Evolutionary conservation across 108 stramenopile genomes (phyloP), one percentile per base, ranked within the genome.

Genomic region (Parietichytrium sp.): DNA sequence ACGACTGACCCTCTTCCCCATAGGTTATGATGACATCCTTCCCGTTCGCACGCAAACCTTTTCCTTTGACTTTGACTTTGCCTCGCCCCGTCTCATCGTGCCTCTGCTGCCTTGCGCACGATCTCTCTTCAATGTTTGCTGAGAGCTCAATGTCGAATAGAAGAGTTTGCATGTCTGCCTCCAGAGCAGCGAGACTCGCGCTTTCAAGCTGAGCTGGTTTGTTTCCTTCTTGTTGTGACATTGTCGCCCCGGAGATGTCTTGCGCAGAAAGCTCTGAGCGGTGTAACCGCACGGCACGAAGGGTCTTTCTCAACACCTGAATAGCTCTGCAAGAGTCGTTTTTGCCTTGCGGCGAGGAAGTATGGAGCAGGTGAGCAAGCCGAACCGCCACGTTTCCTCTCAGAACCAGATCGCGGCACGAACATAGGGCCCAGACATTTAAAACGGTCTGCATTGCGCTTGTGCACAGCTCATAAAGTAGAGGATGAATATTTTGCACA

Each of bases 161-260:
- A 27, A 72, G 61, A 10, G n/a, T n/a, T 6, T 45, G 61, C 61
- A 72, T 72, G 61, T 72, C 61, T 2, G 38, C 36, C 38, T 72
- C 38, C 15, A 72, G 10, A n/a, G 61, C 18, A 6, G 61, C 61
- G 15, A 72, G 42, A n/a, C 38, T 45, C 7, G 61, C 61, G n/a
- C n/a, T n/a, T n/a, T n/a, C n/a, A n/a, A n/a, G n/a, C n/a, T n/a
- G n/a, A n/a, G n/a, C n/a, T n/a, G n/a, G n/a, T n/a, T n/a, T n/a
- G n/a, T n/a, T n/a, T n/a, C n/a, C n/a, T n/a, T n/a, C n/a, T n/a
- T n/a, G n/a, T n/a, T n/a, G n/a, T n/a, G n/a, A n/a, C 10, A 72
- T 33, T 23, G 38, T 27, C 6, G 38, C 61, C n/a, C 38, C 6
- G 3, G 38, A 8, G 42, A 33, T 42, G 42, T 27, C 20, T n/a